These are phyloP conservation scores for Brassica carinata DNA, from an alignment of 345 rosid species.

Conservation along the genomic window DNA sequence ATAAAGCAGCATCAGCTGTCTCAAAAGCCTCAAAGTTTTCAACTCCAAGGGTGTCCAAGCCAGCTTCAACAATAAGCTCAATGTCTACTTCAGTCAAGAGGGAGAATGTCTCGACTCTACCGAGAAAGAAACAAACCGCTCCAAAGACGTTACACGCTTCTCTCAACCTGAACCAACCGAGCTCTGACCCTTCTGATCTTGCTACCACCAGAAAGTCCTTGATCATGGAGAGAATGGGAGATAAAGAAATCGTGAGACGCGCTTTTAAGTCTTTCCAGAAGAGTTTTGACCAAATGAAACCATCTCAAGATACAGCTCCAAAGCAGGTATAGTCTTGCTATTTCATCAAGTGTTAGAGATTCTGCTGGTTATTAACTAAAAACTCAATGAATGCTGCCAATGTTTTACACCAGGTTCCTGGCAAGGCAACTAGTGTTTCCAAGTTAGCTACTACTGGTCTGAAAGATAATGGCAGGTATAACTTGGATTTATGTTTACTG, in stretches of 20 bases:
- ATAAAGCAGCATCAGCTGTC: slow-evolving; percentile 41
- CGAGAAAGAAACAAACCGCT: slow-evolving; percentile 55
- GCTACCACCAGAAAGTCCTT: slow-evolving; percentile 55
- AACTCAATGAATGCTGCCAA: not conserved
- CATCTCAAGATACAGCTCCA: slow-evolving; percentile 4
- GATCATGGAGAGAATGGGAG: slow-evolving; percentile 84
- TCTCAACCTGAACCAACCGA: slow-evolving; percentile 47
- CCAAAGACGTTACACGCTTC: slow-evolving; percentile 66
- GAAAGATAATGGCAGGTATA: slow-evolving; percentile 20
- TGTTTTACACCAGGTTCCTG: slow-evolving; percentile 25
- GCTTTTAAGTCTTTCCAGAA: slow-evolving; percentile 74
- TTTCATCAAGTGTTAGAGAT: not conserved
- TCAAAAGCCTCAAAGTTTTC: slow-evolving; percentile 44
- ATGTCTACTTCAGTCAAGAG: slow-evolving; percentile 40
- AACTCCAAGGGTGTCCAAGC: slow-evolving; percentile 52
- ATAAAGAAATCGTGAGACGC: slow-evolving; percentile 81
- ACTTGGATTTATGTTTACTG: slow-evolving; percentile 9
- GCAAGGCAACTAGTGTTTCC: slow-evolving; percentile 41
- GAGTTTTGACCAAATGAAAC: slow-evolving; percentile 35
- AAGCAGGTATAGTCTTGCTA: slow-evolving; percentile 26
- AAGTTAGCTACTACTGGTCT: slow-evolving; percentile 20
- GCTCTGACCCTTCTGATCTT: slow-evolving; percentile 39
- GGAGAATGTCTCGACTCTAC: slow-evolving; percentile 34
- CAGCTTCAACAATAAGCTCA: slow-evolving; percentile 40
- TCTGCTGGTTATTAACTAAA: not conserved